Percentiles rank a stretch among this genome's conserved stretches.
Conservation (phyloP, 148 eudicot genomes). For the Dianthus caryophyllus region DNA sequence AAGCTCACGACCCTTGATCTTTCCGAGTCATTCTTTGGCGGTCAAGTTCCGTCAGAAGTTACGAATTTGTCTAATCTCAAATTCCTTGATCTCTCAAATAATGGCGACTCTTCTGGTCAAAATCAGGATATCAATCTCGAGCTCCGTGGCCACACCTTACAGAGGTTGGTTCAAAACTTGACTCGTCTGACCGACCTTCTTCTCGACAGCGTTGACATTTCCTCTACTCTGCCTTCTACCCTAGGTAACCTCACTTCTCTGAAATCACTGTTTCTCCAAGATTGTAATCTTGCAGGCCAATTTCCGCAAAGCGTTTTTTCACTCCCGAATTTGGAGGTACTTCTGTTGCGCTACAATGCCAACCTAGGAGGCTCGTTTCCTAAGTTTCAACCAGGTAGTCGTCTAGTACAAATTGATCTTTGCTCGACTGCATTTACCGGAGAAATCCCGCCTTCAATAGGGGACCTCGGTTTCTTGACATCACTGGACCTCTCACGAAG, state of each 20-base stretch:
- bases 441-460: constrained; percentile 30
- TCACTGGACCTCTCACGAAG: neutral
- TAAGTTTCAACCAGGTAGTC: constrained; percentile 20
- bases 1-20: constrained; percentile 28
- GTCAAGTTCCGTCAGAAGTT: constrained; percentile 33
- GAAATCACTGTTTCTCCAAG: neutral
- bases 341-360: constrained; percentile 7
- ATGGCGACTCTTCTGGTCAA: neutral
- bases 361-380: constrained; percentile 25
- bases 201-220: constrained; percentile 19
- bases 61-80: constrained; percentile 25
- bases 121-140: neutral
- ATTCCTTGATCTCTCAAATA: constrained; percentile 21
- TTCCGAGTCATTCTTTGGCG: constrained; percentile 25
- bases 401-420: constrained; percentile 12
- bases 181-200: constrained; percentile 9
- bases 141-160: constrained; percentile 15
- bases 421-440: constrained; percentile 19
- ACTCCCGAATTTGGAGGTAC: constrained; percentile 21
- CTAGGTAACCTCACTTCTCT: constrained; percentile 19
- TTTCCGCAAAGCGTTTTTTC: constrained; percentile 22
- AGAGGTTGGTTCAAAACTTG: constrained; percentile 23
- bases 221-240: constrained; percentile 22
- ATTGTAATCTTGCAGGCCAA: constrained; percentile 23
- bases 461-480: constrained; percentile 1